Evolutionary conservation across 768 basidiomycete genomes (phyloP).

Genomic region (Tephrocybe sp.): DNA sequence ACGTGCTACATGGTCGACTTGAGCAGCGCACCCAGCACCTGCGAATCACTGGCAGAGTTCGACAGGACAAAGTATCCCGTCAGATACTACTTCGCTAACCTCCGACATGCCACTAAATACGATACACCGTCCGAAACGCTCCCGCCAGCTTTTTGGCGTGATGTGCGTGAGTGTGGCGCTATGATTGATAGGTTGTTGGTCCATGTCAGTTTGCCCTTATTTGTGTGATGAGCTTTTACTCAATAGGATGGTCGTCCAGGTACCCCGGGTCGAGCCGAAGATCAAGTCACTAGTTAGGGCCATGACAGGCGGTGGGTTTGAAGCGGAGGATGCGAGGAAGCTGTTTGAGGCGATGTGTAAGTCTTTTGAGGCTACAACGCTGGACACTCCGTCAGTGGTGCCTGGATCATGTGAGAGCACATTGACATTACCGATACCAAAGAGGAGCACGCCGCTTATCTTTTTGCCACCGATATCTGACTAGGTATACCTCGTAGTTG

Average conservation of each 20-base stretch:
- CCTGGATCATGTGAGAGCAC: neutral
- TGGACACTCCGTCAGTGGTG: conserved; percentile 26
- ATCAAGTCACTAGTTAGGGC: conserved; percentile 44
- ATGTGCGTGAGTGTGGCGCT: conserved; percentile 40
- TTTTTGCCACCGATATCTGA: neutral
- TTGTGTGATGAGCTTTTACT: no score
- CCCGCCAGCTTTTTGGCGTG: conserved; percentile 28
- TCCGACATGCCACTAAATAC: conserved; percentile 25
- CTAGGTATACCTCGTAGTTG: neutral
- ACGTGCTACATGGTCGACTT: conserved; percentile 43
- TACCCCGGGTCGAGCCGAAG: conserved; percentile 39
- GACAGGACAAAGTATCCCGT: conserved; percentile 23
- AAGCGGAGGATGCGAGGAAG: conserved; percentile 48
- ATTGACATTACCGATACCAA: conserved; percentile 5
- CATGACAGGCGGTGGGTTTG: conserved; percentile 48
- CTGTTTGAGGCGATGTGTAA: conserved; percentile 50
- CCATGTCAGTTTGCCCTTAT: conserved; percentile 25
- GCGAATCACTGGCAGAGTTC: conserved; percentile 14
- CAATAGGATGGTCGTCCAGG: no score
- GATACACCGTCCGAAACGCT: conserved; percentile 13
- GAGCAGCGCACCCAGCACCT: conserved; percentile 29
- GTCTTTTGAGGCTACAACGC: conserved; percentile 40
- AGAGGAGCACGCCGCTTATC: neutral
- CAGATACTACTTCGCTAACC: conserved; percentile 29
- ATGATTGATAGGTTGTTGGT: conserved; percentile 37